Percentiles rank a stretch among this genome's conserved stretches.
Evolutionary conservation across 495 filamentous ascomycete genomes (phyloP).

Genomic region (Lepidopterella palustris): DNA sequence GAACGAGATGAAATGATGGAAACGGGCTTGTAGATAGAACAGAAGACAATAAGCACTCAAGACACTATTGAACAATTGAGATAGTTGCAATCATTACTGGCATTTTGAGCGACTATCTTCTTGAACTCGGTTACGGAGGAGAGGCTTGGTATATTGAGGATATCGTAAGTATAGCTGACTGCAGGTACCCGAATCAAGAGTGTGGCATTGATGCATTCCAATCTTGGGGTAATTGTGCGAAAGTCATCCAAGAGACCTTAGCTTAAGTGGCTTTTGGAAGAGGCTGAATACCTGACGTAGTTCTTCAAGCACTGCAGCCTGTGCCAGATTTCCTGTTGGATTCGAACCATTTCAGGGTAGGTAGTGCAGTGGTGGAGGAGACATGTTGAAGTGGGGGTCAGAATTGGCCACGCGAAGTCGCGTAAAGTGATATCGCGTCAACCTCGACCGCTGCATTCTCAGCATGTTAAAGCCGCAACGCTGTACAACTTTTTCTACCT

Average conservation of each 20-base stretch:
- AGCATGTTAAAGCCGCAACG: background rate
- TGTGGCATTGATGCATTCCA: too few species aligned
- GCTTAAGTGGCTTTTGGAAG: too few species aligned
- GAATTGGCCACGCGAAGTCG: background rate
- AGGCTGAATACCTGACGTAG: too few species aligned
- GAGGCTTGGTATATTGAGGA: too few species aligned
- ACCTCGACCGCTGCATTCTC: background rate
- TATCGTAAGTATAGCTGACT: too few species aligned
- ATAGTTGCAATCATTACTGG: background rate
- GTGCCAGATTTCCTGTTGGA: background rate
- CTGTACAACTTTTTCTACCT: background rate
- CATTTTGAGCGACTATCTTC: background rate
- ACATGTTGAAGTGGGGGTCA: background rate
- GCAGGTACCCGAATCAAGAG: too few species aligned
- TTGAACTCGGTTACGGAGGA: too few species aligned
- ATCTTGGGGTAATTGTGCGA: too few species aligned
- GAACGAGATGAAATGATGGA: background rate
- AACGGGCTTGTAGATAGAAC: background rate
- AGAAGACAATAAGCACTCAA: background rate
- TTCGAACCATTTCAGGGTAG: too few species aligned
- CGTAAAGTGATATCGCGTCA: slow-evolving; percentile 1
- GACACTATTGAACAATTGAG: background rate
- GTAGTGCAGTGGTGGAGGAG: background rate
- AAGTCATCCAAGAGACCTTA: too few species aligned
- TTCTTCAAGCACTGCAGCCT: too few species aligned